Evolutionary conservation across 306 rosid genomes (phyloP), one percentile per base, ranked within the genome.

Genomic region (Datisca glomerata): DNA sequence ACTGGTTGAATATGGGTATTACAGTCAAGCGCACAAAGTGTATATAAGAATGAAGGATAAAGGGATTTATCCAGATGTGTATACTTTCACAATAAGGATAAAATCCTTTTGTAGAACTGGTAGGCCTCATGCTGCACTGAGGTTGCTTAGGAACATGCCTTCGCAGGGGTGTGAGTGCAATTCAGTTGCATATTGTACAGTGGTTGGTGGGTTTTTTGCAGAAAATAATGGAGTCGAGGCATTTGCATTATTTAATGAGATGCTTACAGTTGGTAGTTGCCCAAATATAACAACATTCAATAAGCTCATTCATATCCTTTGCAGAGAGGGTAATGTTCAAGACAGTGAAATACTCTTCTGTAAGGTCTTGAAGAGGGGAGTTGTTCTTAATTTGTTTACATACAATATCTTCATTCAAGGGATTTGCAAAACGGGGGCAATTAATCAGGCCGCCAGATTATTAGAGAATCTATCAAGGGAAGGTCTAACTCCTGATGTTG

Each of bases 341-440:
- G 93, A 87, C 45, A 71, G 82, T 47, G 80, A 65, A 63, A 79
- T 53, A 50, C 80, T 87, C 65, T 66, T 79, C 35, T 21, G 45
- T 70, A 79, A 87, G 80, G 89, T 82, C 45, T 48, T 76, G 43
- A 82, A 82, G 76, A 76, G 80, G 60, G 96, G 94, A 39, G 47
- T 82, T 49, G 59, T 60, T 52, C 82, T 84, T 0, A 87, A 87
- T 70, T 54, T 82, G 75, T 87, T 76, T 52, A 82, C 96, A 3
- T 65, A 69, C 53, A 79, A 87, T 69, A 87, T 87, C 12, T 76
- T 87, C 53, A 56, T 82, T 27, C 87, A 74, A 43, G 96, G 94
- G 56, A 76, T 79, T 44, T 79, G 94, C 63, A 67, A 36, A 38
- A 75, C 59, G 21, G 89, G 89, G 35, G 57, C 50, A 12, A 28